Base-by-base conservation (phyloP, 345 rosid genomes). In the Syzygium aromaticum region DNA sequence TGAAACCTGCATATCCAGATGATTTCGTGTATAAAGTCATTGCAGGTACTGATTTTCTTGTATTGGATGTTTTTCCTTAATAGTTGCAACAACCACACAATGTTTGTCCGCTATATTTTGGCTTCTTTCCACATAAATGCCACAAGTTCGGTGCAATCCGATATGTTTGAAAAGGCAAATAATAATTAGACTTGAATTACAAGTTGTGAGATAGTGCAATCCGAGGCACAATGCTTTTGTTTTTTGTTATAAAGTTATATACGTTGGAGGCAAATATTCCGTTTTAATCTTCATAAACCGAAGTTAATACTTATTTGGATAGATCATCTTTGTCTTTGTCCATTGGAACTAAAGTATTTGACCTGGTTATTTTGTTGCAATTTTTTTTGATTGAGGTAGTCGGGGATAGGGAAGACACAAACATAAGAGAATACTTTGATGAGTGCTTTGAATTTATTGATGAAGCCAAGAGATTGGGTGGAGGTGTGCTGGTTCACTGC, bases 401-500 rank as follows among this genome's bases (percentile, higher is more conserved):
- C 86, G 85, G 86, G 80, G 98, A 96, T 89, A 93, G 88, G 90
- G 92, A 89, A 89, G 95, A 94, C 73, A 93, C 96, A 38, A 90
- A 95, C 88, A 85, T 96, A 87, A 91, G 86, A 52, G 91, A 88
- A 87, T 89, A 90, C 90, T 96, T 96, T 67, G 93, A 93, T 86
- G 96, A 94, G 86, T 93, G 96, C 90, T 86, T 92, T 78, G 77
- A 91, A 53, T 96, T 95, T 88, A 95, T 96, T 87, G 96, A 96
- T 86, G 92, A 93, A 86, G 96, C 97, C 21, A 95, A 89, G 90
- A 85, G 91, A 67, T 91, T 91, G 77, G 96, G 96, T 59, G 96
- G 94, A 88, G 94, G 94, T 85, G 95, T 92, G 86, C 91, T 94
- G 93, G 95, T 95, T 49, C 96, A 95, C 85, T 95, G 98, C 94